Conservation (phyloP, 495 filamentous ascomycete genomes). For the Halenospora varia region DNA sequence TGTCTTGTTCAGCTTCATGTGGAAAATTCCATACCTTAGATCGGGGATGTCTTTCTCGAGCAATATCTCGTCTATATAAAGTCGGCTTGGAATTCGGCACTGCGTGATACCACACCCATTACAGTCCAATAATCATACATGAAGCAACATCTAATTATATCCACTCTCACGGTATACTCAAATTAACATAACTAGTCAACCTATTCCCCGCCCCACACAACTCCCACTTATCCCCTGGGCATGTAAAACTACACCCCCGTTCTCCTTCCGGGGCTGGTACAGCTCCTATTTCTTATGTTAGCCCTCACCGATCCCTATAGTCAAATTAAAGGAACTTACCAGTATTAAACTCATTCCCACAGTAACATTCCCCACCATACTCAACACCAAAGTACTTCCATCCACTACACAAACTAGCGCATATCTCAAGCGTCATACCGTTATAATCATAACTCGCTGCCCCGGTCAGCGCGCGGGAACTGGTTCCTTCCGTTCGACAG, state of each 20-base stretch:
- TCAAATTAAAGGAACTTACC: too few relatives aligned
- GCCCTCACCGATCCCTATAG: too few relatives aligned
- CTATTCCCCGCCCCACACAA: background rate
- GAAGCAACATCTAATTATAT: too few relatives aligned
- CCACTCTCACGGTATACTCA: background rate
- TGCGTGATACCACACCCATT: too few relatives aligned
- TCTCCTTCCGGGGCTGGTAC: background rate
- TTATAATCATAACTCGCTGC: constrained; percentile 35
- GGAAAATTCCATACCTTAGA: too few relatives aligned
- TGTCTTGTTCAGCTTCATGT: too few relatives aligned
- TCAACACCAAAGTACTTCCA: constrained; percentile 46
- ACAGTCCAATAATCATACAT: too few relatives aligned
- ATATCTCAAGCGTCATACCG: constrained; percentile 47
- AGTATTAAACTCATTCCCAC: constrained; percentile 30
- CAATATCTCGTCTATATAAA: too few relatives aligned
- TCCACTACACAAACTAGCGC: constrained; percentile 40
- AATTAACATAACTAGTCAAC: background rate
- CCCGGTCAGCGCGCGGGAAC: constrained; percentile 23
- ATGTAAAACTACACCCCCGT: background rate
- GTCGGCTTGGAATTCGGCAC: too few relatives aligned
- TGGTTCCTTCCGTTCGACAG: constrained; percentile 34
- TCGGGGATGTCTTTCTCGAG: too few relatives aligned
- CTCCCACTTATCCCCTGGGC: background rate
- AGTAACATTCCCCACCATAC: constrained; percentile 46
- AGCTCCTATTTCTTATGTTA: too few relatives aligned